Evolutionary conservation across 164 flowering plant genomes (phyloP), one percentile per base, ranked within the genome.

Genomic region (Vitis labrusca): DNA sequence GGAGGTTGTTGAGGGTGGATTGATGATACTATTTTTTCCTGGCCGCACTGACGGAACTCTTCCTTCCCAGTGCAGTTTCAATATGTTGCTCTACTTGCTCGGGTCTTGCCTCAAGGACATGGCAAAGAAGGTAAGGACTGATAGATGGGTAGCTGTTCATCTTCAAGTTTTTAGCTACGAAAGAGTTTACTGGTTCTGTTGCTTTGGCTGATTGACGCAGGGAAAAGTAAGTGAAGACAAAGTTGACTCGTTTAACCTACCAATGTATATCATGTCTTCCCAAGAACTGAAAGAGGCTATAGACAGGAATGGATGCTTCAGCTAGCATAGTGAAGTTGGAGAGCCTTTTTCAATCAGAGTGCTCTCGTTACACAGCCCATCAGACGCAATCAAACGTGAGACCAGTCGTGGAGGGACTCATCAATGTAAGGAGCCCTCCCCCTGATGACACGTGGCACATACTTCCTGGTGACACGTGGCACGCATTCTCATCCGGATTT

Each of bases 171-270:
- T 23, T 52, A 3, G 23, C 16, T 2, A 44, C 8, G 16, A 8
- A 11, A 8, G 1, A 1, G 47, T 10, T 9, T 23, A 23, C 27
- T 6, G 50, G 50, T 47, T 9, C 15, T 65, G 8, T 50, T n/a
- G 50, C 8, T 55, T 12, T 23, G 27, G 27, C 27, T 23, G 2
- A 23, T 23, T 23, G 27, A 23, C 27, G n/a, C 71, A 73, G 75
- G 75, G 76, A 27, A 16, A 59, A 4, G 23, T 76, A 1, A 16
- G 50, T 14, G 65, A 76, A 60, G 75, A 67, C 5, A 37, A 66
- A 19, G 60, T 74, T 58, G 73, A 74, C 52, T 67, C 72, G 1
- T 80, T 80, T 64, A 77, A 74, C 65, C 29, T 74, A 44, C 77
- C 79, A 9, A 5, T 64, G 30, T 73, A 76, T 58, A 12, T 8